Conservation (phyloP, 257 asterid genomes). For the Catharanthus roseus region DNA sequence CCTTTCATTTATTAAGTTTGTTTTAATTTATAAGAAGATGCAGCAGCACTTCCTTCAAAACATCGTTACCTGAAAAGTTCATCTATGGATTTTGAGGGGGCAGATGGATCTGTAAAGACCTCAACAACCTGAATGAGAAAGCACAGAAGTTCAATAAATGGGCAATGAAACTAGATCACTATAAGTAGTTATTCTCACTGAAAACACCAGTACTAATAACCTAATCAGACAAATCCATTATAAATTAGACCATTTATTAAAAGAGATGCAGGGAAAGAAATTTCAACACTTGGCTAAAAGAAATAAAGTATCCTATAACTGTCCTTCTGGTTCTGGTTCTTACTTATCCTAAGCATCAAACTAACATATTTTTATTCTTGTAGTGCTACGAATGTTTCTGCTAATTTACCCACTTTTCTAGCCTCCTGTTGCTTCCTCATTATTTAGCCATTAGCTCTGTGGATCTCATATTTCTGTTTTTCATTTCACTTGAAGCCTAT, state of each 20-base stretch:
- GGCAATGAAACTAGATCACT: not conserved
- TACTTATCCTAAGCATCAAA: not conserved
- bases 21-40: not conserved
- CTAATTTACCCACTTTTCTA: not conserved
- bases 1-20: not conserved
- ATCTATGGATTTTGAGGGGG: slow-evolving; percentile 44
- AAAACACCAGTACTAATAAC: not conserved
- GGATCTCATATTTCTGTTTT: too few species aligned
- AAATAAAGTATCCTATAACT: not conserved
- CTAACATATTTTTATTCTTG: not conserved
- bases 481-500: not conserved
- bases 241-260: too few species aligned
- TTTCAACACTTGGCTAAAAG: not conserved
- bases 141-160: not conserved
- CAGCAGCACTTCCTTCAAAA: not conserved
- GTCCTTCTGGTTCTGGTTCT: not conserved
- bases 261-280: not conserved
- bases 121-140: slow-evolving; percentile 63
- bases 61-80: slow-evolving; percentile 63
- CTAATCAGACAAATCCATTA: not conserved
- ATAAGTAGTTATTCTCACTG: not conserved
- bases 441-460: too few species aligned
- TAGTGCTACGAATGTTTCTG: too few species aligned
- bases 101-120: slow-evolving; percentile 79
- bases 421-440: not conserved